phyloP scores from a whole-genome alignment of 1,284 basidiomycete genomes.

The Limonomyces culmigenus region DNA sequence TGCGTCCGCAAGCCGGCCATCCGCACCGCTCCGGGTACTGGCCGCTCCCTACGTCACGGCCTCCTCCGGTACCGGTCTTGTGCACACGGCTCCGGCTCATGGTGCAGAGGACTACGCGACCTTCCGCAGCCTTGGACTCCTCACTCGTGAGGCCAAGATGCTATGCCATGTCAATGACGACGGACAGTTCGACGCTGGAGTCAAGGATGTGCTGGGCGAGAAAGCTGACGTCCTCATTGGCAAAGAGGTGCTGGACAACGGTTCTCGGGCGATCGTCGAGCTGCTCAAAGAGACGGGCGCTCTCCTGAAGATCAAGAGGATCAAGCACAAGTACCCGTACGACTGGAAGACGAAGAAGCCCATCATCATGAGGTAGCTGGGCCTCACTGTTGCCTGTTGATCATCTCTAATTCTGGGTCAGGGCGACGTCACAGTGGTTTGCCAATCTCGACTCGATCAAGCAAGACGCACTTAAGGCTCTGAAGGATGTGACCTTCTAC shows the following conservation, averaged over 20 bases:
- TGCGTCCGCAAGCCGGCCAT: slow-evolving; percentile 3
- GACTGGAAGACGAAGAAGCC: slow-evolving; percentile 96
- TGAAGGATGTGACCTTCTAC: slow-evolving; percentile 64
- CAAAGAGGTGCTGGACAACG: slow-evolving; percentile 56
- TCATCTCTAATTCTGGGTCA: slow-evolving; percentile 13
- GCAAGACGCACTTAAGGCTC: slow-evolving; percentile 50
- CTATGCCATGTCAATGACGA: slow-evolving; percentile 70
- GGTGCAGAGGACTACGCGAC: slow-evolving; percentile 84
- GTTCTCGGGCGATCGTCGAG: slow-evolving; percentile 48
- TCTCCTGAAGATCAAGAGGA: slow-evolving; percentile 52
- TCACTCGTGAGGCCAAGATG: slow-evolving; percentile 23
- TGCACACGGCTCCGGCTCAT: slow-evolving; percentile 93
- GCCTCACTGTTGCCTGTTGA: background rate
- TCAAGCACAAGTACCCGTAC: slow-evolving; percentile 87
- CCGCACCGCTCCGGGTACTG: slow-evolving; percentile 24
- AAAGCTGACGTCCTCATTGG: slow-evolving; percentile 38
- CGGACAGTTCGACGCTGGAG: slow-evolving; percentile 54
- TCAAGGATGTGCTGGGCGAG: slow-evolving; percentile 35
- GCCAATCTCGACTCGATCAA: slow-evolving; percentile 83
- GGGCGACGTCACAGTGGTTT: slow-evolving; percentile 98
- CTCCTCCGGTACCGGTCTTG: slow-evolving; percentile 87
- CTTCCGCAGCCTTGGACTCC: slow-evolving; percentile 35
- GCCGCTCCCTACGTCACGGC: slow-evolving; percentile 64
- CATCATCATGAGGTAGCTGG: slow-evolving; percentile 68
- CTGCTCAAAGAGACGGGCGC: slow-evolving; percentile 43